A percentile compares a stretch with the other conserved stretches of the same genome.
phyloP scores from a whole-genome alignment of 192 early-diverging fungal species.

The Oehlia diaphana region DNA sequence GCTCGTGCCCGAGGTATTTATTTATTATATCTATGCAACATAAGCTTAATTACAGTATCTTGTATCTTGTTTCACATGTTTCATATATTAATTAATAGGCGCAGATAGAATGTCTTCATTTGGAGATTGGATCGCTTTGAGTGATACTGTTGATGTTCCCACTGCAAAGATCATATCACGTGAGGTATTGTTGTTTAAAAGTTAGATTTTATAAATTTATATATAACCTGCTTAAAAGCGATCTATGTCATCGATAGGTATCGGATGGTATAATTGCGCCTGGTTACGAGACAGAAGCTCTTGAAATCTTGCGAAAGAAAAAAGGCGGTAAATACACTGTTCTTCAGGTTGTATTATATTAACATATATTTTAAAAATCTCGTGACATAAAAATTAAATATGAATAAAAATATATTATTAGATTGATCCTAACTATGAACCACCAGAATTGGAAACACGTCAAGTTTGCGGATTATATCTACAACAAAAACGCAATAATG shows the following conservation, averaged over 20 bases:
- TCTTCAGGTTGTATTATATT: conserved; percentile 50
- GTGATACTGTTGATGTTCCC: conserved; percentile 81
- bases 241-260: conserved; percentile 89
- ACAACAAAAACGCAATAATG: conserved; percentile 92
- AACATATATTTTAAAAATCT: not conserved
- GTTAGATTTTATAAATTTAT: conserved; percentile 88
- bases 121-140: conserved; percentile 97
- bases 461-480: conserved; percentile 94
- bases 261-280: conserved; percentile 98
- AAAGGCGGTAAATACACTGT: conserved; percentile 98
- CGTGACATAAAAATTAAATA: not conserved
- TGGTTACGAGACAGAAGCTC: conserved; percentile 79
- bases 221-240: conserved; percentile 99
- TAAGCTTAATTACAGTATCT: too few relatives aligned
- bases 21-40: not conserved
- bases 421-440: conserved; percentile 91
- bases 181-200: conserved; percentile 52
- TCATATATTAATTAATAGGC: conserved; percentile 33
- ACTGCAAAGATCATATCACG: conserved; percentile 95
- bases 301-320: conserved; percentile 91
- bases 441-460: conserved; percentile 79
- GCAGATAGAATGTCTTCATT: conserved; percentile 99
- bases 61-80: too few relatives aligned
- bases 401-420: not conserved
- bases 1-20: conserved; percentile 83